Evolutionary conservation across 139 green algal species (phyloP), one percentile per base, ranked within the genome.

Genomic region (Nannochloris sp.): DNA sequence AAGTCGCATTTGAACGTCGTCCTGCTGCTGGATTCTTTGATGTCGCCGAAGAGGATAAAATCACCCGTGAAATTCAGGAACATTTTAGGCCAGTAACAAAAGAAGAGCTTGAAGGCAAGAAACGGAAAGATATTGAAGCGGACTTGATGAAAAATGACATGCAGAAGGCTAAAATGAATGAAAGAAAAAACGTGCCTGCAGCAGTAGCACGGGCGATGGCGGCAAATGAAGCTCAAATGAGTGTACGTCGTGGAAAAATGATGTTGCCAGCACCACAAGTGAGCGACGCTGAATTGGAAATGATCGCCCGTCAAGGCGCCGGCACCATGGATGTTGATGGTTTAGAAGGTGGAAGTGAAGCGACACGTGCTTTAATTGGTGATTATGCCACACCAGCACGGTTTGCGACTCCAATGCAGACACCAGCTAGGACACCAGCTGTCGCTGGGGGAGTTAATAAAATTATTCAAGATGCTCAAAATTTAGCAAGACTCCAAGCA

Each of bases 1-100:
- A 96, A 76, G 87, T 96, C 37, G 73, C 92, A 12, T 98, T 98
- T 81, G 91, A 99, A 84, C 78, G 84, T 30, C 86, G 86, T 73
- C 83, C 91, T 10, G 80, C 85, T 19, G 29, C 81, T 0, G 91
- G 94, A 14, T 96, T 97, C 65, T 97, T 90, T 65, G 90, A 97
- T 73, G 87, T 76, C 3, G 63, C 45, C 23, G 81, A 85, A 4
- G 92, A 98, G 85, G 55, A 74, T 5, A 36, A 70, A 14, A 48
- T 38, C 14, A 87, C 86, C 4, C 81, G 79, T 54, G 79, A 82
- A 19, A 71, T 91, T 33, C 71, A 81, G 47, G 59, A 85, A 73
- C 73, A 92, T 64, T 99, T 98, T 81, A 67, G 87, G 13, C 87
- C 89, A 5, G 72, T 87, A 24, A 95, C 89, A 2, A 64, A 96